A percentile compares a stretch with the other conserved stretches of the same genome.
Evolutionary conservation across 352 stramenopile species (phyloP).

Genomic region (Thalassiosira hispida): DNA sequence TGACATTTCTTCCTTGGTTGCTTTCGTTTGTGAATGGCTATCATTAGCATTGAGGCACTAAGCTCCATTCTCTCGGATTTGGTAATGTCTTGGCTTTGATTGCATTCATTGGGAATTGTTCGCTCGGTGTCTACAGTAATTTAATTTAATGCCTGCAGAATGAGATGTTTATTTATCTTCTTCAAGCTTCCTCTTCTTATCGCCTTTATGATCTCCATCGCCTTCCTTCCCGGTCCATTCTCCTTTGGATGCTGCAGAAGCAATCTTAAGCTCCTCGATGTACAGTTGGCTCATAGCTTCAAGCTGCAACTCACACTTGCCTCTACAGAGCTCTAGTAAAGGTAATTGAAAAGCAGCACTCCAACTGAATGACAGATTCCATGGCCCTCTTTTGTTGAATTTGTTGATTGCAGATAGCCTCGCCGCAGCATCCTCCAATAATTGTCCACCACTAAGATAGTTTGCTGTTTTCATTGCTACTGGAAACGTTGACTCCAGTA

Average conservation of each 20-base stretch:
- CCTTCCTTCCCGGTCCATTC: conserved; percentile 44
- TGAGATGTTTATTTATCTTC: too few relatives aligned
- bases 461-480: conserved; percentile 78
- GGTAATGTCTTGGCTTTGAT: too few relatives aligned
- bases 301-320: conserved; percentile 58
- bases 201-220: conserved; percentile 38
- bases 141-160: too few relatives aligned
- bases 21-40: too few relatives aligned
- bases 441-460: conserved; percentile 79
- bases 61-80: too few relatives aligned
- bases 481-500: conserved; percentile 72
- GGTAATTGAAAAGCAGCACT: conserved; percentile 76
- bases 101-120: too few relatives aligned
- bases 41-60: too few relatives aligned
- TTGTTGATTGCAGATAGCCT: conserved; percentile 80
- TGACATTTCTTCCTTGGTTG: too few relatives aligned
- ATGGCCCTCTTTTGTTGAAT: conserved; percentile 67
- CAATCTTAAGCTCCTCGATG: conserved; percentile 74
- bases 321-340: conserved; percentile 77
- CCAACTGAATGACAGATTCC: conserved; percentile 83
- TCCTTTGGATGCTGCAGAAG: conserved; percentile 62
- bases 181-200: too few relatives aligned
- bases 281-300: conserved; percentile 78
- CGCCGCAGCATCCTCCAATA: conserved; percentile 63
- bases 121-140: too few relatives aligned